These are phyloP conservation scores for Phytophthora pisi DNA, from an alignment of 352 stramenopile species.

Conservation along the genomic window DNA sequence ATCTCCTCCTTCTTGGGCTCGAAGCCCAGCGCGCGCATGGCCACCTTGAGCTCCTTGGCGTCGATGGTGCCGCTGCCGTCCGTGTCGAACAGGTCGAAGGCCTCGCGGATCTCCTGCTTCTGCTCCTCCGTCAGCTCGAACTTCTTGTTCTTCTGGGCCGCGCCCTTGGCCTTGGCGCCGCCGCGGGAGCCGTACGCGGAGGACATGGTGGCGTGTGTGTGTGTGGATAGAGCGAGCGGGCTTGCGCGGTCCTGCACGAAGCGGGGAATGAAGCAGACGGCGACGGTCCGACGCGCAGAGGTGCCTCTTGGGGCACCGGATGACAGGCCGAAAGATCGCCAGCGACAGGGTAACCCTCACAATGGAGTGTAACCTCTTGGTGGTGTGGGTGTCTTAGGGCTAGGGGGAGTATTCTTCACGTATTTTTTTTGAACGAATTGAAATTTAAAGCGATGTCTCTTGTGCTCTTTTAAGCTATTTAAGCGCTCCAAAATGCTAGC, in stretches of 20 bases:
- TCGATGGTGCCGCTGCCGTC: slow-evolving; percentile 95
- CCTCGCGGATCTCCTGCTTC: slow-evolving; percentile 95
- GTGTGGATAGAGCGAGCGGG: background rate
- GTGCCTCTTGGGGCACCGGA: background rate
- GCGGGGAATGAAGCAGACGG: background rate
- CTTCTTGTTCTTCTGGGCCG: slow-evolving; percentile 82
- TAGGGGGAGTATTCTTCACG: no score
- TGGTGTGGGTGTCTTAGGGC: background rate
- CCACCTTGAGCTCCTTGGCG: slow-evolving; percentile 95
- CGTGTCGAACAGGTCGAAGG: slow-evolving; percentile 98
- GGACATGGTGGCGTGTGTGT: slow-evolving; percentile 43
- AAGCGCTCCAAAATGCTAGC: no score
- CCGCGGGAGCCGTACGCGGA: slow-evolving; percentile 69
- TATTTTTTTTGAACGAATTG: no score
- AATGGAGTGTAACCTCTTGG: background rate
- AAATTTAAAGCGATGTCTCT: no score
- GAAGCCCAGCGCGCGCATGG: slow-evolving; percentile 96
- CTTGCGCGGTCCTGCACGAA: background rate
- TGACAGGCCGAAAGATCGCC: background rate
- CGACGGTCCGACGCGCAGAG: background rate
- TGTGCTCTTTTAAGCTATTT: no score
- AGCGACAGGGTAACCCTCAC: background rate
- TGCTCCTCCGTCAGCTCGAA: slow-evolving; percentile 93
- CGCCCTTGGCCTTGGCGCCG: slow-evolving; percentile 70
- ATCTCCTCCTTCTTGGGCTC: slow-evolving; percentile 98